phyloP scores from a whole-genome alignment of 208 protist species.

The Porcisia deanei region DNA sequence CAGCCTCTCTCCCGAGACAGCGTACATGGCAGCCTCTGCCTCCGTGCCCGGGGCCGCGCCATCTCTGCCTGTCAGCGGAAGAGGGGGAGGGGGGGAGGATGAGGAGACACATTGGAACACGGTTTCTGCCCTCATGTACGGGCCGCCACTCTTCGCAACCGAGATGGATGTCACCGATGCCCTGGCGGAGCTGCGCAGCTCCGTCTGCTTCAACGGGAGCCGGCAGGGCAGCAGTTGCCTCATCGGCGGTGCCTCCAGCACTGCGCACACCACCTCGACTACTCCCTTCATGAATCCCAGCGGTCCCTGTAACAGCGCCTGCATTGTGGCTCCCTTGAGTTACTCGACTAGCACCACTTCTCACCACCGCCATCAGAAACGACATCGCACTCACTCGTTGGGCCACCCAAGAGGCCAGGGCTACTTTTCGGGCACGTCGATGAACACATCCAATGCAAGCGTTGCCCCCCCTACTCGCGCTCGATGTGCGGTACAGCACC shows the following conservation, averaged over 20 bases:
- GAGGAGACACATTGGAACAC: slow-evolving; percentile 13
- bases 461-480: not conserved
- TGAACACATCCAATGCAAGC: not conserved
- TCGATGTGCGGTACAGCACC: not conserved
- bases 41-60: not conserved
- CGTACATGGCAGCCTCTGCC: not conserved
- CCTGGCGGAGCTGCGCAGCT: slow-evolving; percentile 30
- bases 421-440: not conserved
- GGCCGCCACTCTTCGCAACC: slow-evolving; percentile 27
- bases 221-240: slow-evolving; percentile 13
- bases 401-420: not conserved
- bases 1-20: not conserved
- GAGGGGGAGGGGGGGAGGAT: slow-evolving; percentile 10
- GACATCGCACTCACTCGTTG: not conserved
- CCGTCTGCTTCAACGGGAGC: slow-evolving; percentile 16
- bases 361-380: not conserved
- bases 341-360: not conserved
- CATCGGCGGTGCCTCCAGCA: not conserved
- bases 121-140: slow-evolving; percentile 11
- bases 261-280: not conserved
- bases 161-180: slow-evolving; percentile 39
- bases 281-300: not conserved
- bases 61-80: not conserved
- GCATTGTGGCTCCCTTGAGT: not conserved
- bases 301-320: not conserved